Evolutionary conservation across 2,329 filamentous ascomycete species (phyloP), one percentile per base, ranked within the genome.

Genomic region (Annulohypoxylon truncatum): DNA sequence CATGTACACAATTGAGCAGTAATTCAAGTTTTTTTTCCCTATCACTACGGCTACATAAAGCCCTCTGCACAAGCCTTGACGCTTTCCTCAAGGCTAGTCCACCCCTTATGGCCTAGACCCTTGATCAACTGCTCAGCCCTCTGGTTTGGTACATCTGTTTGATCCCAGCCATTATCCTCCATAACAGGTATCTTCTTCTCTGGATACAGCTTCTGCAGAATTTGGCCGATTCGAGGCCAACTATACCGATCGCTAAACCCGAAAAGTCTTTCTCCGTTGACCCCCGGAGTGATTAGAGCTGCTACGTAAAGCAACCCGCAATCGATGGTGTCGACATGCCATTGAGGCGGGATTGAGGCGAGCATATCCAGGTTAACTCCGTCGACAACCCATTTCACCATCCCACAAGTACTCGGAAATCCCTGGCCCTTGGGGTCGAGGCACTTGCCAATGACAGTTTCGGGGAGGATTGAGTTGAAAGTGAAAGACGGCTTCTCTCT

Each of bases 381-480:
- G 13, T 76, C 71, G 66, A 72, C 75, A n/a, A 79, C 66, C 65
- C 61, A 72, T 15, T 73, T 72, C 53, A 77, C 75, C 70, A 78
- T 71, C 1, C 77, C 77, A 2, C 73, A 75, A 1, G 78, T 78
- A 48, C 74, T 77, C n/a, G 70, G 67, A 52, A 74, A 55, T 0
- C 73, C 69, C 59, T 78, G 77, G 22, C 75, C 63, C 53, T 67
- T 50, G 8, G 76, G 72, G 35, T 74, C 71, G 2, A 78, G 66
- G 35, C 70, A 75, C 24, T 71, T 62, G 1, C 77, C 77, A 6
- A 79, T 65, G 33, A 76, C 75, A 0, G 74, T 76, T 12, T 74
- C 73, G 33, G 75, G 71, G n/a, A 79, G 67, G 48, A 79, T 55
- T 5, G 74, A 66, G 47, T 79, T 78, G 62, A 79, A 78, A 20